Conservation (phyloP, 2,329 filamentous ascomycete genomes). For the Neofusicoccum ribis region DNA sequence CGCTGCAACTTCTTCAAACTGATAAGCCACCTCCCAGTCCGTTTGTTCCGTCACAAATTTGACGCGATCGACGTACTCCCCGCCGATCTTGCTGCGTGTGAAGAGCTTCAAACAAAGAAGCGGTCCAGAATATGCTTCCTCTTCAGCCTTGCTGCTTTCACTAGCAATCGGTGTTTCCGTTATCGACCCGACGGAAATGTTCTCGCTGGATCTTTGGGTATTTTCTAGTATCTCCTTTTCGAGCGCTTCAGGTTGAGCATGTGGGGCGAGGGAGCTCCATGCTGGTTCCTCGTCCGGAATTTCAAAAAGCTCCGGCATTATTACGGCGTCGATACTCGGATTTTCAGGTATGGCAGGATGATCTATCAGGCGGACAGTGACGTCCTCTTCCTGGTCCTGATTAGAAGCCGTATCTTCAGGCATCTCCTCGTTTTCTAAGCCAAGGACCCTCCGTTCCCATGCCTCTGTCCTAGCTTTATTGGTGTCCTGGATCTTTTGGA, state of each 20-base stretch:
- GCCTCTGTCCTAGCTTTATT: slow-evolving; percentile 65
- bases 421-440: slow-evolving; percentile 27
- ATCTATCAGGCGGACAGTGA: slow-evolving; percentile 19
- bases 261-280: neutral
- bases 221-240: slow-evolving; percentile 15
- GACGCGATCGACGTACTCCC: slow-evolving; percentile 63
- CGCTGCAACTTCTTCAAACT: slow-evolving; percentile 1
- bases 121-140: neutral
- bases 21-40: slow-evolving; percentile 75
- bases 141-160: neutral
- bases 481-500: slow-evolving; percentile 70
- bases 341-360: neutral
- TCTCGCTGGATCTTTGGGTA: neutral
- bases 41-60: slow-evolving; percentile 45
- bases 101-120: slow-evolving; percentile 69
- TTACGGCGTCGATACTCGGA: neutral
- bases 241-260: slow-evolving; percentile 14
- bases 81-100: slow-evolving; percentile 72
- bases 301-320: slow-evolving; percentile 4
- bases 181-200: neutral
- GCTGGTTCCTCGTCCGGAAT: slow-evolving; percentile 2
- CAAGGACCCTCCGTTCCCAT: slow-evolving; percentile 66
- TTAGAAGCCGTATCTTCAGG: neutral
- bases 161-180: neutral
- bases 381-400: slow-evolving; percentile 28